Base-by-base conservation (phyloP, 2,329 filamentous ascomycete species). In the Lasiodiplodia hormozganensis region DNA sequence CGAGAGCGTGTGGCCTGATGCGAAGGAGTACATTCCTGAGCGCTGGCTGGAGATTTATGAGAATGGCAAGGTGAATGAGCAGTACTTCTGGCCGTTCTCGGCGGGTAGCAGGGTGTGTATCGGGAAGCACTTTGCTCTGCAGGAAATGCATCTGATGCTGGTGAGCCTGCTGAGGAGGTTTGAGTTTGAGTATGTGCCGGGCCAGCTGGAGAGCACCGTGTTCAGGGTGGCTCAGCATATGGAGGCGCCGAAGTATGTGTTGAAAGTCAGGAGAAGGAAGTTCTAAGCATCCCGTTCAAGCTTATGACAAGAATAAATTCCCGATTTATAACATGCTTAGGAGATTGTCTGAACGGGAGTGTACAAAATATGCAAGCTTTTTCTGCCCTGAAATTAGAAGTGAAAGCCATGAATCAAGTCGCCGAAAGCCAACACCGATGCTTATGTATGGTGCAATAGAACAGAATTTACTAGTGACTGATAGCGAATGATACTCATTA, bases 1-100 rank as follows among this genome's bases (percentile, higher is more conserved):
- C 11, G 49, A 53, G 18, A 52, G 43, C 8, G n/a, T 64, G 10
- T 64, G 60, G 60, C 25, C 23, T 6, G 80, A 81, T 68, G 51
- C 74, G 12, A 69, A 72, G 18, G 74, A 76, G 65, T 81, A 75
- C 71, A 70, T 78, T 1, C 79, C 79, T 0, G 77, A 79, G 69
- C 76, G 79, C 53, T 81, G 79, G 79, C 73, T 81, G 2, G 56
- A 60, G 4, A 28, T 43, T 21, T 34, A 34, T 10, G 31, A 34
- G 31, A 34, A 10, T 8, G 31, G 31, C 4, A 60, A 60, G 56
- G 23, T 18, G n/a, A 70, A 71, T 2, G 77, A 80, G 49, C 40
- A 28, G 18, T 34, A 4, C 12, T 64, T 18, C 25, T 64, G 31
- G 25, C 60, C 60, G 4, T 64, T 64, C 23, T 64, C 60, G 25